phyloP scores from a whole-genome alignment of 1,139 yeast species.

The Blastobotrys malaysiensis region DNA sequence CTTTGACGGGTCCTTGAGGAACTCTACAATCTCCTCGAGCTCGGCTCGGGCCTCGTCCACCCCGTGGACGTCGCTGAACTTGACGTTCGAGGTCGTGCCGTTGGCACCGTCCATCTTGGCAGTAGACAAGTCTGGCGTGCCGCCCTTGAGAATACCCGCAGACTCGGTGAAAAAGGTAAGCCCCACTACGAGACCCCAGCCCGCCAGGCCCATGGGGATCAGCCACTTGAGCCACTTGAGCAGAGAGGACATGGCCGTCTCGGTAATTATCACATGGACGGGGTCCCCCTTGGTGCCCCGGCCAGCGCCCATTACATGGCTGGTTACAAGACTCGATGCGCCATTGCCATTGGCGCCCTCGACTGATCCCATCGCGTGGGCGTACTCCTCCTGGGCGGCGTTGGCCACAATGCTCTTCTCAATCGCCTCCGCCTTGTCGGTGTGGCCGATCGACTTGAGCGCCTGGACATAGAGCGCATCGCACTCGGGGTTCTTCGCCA shows the following conservation, averaged over 20 bases:
- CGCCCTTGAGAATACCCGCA: slow-evolving; percentile 73
- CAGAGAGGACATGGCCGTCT: slow-evolving; percentile 67
- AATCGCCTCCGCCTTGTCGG: slow-evolving; percentile 62
- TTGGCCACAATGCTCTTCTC: slow-evolving; percentile 26
- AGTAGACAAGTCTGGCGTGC: slow-evolving; percentile 54
- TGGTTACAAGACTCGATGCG: background rate
- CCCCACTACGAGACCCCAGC: slow-evolving; percentile 53
- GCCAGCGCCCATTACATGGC: slow-evolving; percentile 8
- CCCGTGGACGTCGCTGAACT: slow-evolving; percentile 91
- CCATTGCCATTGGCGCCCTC: no score
- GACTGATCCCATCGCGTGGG: no score
- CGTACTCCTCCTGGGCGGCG: background rate
- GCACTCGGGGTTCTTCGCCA: slow-evolving; percentile 75
- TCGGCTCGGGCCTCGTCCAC: slow-evolving; percentile 98
- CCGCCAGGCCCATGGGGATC: slow-evolving; percentile 64
- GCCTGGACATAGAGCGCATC: slow-evolving; percentile 75
- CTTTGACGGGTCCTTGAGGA: slow-evolving; percentile 90
- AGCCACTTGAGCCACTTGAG: slow-evolving; percentile 90
- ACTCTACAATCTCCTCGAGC: slow-evolving; percentile 93
- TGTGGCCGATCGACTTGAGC: slow-evolving; percentile 67
- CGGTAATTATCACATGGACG: slow-evolving; percentile 84
- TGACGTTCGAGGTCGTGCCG: slow-evolving; percentile 84
- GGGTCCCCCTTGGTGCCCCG: slow-evolving; percentile 54
- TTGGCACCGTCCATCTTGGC: slow-evolving; percentile 32
- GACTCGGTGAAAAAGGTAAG: slow-evolving; percentile 78